Percentiles rank a stretch among this genome's conserved stretches.
phyloP scores from a whole-genome alignment of 345 rosid genomes.

The Nephelium lappaceum region DNA sequence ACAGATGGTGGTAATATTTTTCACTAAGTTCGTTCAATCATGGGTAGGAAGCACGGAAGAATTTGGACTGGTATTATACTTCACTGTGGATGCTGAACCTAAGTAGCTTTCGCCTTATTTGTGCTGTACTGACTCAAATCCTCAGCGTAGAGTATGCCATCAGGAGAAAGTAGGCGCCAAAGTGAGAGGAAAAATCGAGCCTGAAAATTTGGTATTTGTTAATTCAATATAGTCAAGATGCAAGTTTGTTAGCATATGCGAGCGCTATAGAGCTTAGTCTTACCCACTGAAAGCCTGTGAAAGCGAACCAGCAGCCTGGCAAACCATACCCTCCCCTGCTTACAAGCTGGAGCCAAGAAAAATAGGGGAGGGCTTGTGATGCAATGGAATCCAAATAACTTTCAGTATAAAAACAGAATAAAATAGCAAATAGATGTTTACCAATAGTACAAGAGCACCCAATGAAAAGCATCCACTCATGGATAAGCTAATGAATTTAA shows the following conservation, averaged over 20 bases:
- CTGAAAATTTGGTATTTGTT: constrained; percentile 29
- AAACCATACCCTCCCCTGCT: constrained; percentile 51
- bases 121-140: constrained; percentile 28
- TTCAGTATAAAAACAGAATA: neutral
- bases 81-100: constrained; percentile 12
- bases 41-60: neutral
- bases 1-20: neutral
- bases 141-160: constrained; percentile 45
- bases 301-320: constrained; percentile 54
- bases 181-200: constrained; percentile 47
- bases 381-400: neutral
- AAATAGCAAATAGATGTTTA: constrained; percentile 26
- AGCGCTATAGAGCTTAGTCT: neutral
- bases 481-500: constrained; percentile 66
- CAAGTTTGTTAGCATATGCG: neutral
- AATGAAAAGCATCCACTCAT: constrained; percentile 68
- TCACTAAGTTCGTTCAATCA: too few species aligned
- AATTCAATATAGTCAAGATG: constrained; percentile 9
- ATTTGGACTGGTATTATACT: neutral
- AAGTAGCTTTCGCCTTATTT: constrained; percentile 41
- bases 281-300: constrained; percentile 62
- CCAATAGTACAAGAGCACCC: constrained; percentile 60
- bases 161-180: constrained; percentile 49
- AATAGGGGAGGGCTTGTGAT: neutral
- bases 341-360: constrained; percentile 32